Conservation (phyloP, 2,329 filamentous ascomycete species). For the Fusarium sp. region DNA sequence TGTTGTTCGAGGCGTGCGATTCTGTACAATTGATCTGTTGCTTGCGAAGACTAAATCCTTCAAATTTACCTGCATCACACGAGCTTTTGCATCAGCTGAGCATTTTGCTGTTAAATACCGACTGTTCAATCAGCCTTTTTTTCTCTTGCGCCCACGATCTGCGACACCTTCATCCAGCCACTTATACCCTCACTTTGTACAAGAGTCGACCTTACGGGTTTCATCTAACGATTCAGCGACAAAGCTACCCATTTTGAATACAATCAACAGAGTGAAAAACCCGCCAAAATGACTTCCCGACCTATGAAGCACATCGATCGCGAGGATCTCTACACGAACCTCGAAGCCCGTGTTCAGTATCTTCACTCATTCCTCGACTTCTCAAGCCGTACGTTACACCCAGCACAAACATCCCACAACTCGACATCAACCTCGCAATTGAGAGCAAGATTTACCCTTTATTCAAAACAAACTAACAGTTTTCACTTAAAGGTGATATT, state of each 20-base stretch:
- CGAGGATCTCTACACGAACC: constrained; percentile 73
- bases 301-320: constrained; percentile 70
- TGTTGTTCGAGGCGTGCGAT: neutral
- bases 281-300: constrained; percentile 43
- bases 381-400: constrained; percentile 63
- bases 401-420: neutral
- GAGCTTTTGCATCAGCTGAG: neutral
- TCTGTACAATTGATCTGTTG: constrained; percentile 20
- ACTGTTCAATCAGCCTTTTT: neutral
- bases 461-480: constrained; percentile 8
- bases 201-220: neutral
- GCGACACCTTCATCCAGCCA: neutral
- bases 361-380: constrained; percentile 81
- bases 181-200: neutral
- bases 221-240: neutral
- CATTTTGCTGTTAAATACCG: neutral
- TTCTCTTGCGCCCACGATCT: neutral
- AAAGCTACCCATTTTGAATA: too few species aligned
- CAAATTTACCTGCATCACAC: neutral
- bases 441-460: neutral
- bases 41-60: constrained; percentile 1
- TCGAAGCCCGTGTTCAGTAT: constrained; percentile 75
- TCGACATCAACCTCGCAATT: neutral
- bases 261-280: neutral
- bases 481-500: constrained; percentile 65